A percentile compares a stretch with the other conserved stretches of the same genome.
These are phyloP conservation scores for Papilionanthe hybrid DNA, from an alignment of 116 monocot species.

Conservation along the genomic window DNA sequence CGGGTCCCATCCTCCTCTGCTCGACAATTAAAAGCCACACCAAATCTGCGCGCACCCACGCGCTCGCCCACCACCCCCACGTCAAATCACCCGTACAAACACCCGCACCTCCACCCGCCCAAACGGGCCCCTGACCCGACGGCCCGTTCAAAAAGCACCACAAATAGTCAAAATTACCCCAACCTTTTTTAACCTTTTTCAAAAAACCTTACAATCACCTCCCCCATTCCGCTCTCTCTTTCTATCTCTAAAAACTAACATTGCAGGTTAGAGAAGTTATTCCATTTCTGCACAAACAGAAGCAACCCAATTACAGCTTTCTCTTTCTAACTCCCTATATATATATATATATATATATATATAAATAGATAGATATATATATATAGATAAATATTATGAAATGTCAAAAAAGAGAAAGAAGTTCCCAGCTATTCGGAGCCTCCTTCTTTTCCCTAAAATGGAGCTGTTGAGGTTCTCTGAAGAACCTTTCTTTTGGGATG, in stretches of 20 bases:
- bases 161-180: background rate
- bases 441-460: slow-evolving; percentile 27
- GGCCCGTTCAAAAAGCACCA: background rate
- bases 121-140: background rate
- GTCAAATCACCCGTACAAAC: background rate
- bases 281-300: slow-evolving; percentile 13
- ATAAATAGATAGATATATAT: background rate
- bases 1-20: too few species aligned
- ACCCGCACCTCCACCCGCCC: background rate
- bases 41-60: background rate
- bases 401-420: background rate
- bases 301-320: slow-evolving; percentile 5
- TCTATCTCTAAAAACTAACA: too few species aligned
- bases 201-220: too few species aligned
- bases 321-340: background rate
- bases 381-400: background rate
- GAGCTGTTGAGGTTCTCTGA: slow-evolving; percentile 37
- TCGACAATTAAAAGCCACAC: background rate
- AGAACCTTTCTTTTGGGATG: slow-evolving; percentile 10
- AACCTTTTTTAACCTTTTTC: too few species aligned
- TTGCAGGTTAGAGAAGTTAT: background rate
- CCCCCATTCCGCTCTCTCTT: too few species aligned
- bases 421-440: background rate
- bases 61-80: background rate
- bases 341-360: too few species aligned